Percentiles rank a stretch among this genome's conserved stretches.
phyloP scores from a whole-genome alignment of 2,329 filamentous ascomycete species.

The Sclerotinia nivalis region DNA sequence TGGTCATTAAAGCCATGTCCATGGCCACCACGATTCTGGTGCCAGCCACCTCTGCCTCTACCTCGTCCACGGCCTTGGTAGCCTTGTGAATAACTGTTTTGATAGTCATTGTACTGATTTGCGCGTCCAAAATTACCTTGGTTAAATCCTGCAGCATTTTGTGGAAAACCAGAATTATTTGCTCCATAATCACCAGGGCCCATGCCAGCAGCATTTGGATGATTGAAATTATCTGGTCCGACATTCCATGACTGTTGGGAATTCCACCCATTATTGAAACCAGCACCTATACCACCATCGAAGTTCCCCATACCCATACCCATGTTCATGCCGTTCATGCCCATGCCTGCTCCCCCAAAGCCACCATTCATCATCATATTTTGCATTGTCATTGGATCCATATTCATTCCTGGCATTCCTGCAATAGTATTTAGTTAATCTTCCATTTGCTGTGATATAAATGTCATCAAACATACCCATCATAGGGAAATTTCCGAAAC shows the following conservation, averaged over 20 bases:
- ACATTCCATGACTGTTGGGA: slow-evolving; percentile 80
- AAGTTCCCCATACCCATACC: slow-evolving; percentile 65
- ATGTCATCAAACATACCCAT: slow-evolving; percentile 74
- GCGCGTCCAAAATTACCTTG: slow-evolving; percentile 79
- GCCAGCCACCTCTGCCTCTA: slow-evolving; percentile 41
- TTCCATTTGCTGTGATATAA: not conserved
- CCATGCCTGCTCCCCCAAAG: slow-evolving; percentile 73
- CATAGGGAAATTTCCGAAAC: slow-evolving; percentile 66
- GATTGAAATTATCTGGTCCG: slow-evolving; percentile 85
- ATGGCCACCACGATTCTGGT: slow-evolving; percentile 36
- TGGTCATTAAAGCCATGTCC: slow-evolving; percentile 38
- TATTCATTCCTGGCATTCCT: slow-evolving; percentile 74
- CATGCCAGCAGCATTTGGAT: slow-evolving; percentile 78
- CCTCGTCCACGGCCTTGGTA: slow-evolving; percentile 43
- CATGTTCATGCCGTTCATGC: slow-evolving; percentile 82
- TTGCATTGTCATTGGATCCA: slow-evolving; percentile 78
- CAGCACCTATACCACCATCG: slow-evolving; percentile 60
- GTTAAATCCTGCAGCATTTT: slow-evolving; percentile 67
- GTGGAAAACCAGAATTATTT: slow-evolving; percentile 70
- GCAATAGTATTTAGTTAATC: slow-evolving; percentile 21
- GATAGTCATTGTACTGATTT: slow-evolving; percentile 75
- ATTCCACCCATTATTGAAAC: slow-evolving; percentile 78
- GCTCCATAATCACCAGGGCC: slow-evolving; percentile 77
- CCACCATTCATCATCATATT: slow-evolving; percentile 78
- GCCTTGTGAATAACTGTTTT: slow-evolving; percentile 58